Percentiles rank a stretch among this genome's conserved stretches.
These are phyloP conservation scores for Pueraria montana DNA, from an alignment of 306 rosid genomes.

Conservation along the genomic window DNA sequence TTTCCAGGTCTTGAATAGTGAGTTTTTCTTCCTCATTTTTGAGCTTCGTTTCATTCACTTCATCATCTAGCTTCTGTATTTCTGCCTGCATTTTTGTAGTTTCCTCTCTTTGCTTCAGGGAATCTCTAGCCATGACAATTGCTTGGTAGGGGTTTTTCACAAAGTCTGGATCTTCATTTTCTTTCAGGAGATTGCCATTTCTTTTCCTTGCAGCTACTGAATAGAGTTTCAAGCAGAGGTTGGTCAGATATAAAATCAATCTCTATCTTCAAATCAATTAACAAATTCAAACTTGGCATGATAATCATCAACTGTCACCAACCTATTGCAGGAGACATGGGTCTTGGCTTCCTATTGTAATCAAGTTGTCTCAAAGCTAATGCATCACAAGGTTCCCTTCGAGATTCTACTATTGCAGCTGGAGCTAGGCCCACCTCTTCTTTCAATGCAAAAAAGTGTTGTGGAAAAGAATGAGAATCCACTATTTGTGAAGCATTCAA, in stretches of 20 bases:
- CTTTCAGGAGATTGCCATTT: constrained; percentile 63
- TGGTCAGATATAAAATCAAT: constrained; percentile 25
- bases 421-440: constrained; percentile 89
- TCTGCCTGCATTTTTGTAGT: constrained; percentile 73
- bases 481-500: constrained; percentile 83
- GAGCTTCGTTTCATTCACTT: constrained; percentile 75
- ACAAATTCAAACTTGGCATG: constrained; percentile 24
- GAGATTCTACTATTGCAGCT: constrained; percentile 80
- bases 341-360: constrained; percentile 71
- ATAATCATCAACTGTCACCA: constrained; percentile 43
- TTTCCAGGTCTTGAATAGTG: constrained; percentile 81
- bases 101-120: constrained; percentile 89
- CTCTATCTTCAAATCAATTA: background rate
- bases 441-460: constrained; percentile 79
- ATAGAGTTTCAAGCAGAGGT: constrained; percentile 15
- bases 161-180: constrained; percentile 79
- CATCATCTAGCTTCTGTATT: constrained; percentile 72
- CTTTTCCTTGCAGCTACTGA: constrained; percentile 64
- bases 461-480: constrained; percentile 92
- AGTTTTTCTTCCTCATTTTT: constrained; percentile 86
- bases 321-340: constrained; percentile 78
- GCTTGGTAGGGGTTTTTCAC: constrained; percentile 79
- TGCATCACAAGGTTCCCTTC: constrained; percentile 72
- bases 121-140: constrained; percentile 89
- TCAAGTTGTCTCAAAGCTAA: constrained; percentile 77